Evolutionary conservation across 2,329 filamentous ascomycete genomes (phyloP).

Genomic region (Cladosporium sp.): DNA sequence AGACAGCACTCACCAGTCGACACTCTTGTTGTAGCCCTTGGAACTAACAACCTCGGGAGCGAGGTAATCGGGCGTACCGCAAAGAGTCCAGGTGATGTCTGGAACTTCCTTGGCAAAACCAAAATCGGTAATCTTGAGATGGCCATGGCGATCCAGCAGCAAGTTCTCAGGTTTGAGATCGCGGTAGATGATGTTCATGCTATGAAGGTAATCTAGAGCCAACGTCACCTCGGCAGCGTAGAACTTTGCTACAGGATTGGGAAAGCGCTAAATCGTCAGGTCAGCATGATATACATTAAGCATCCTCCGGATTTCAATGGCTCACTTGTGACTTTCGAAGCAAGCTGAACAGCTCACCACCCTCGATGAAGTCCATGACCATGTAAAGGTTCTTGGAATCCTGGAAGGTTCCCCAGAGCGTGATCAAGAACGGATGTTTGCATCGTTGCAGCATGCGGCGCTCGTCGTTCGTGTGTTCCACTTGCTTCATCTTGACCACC

Average conservation of each 20-base stretch:
- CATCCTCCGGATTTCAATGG: slow-evolving; percentile 15
- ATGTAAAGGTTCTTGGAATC: slow-evolving; percentile 96
- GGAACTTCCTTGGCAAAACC: slow-evolving; percentile 97
- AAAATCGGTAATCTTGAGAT: slow-evolving; percentile 86
- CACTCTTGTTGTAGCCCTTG: slow-evolving; percentile 99
- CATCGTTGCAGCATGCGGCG: slow-evolving; percentile 92
- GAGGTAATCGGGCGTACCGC: slow-evolving; percentile 94
- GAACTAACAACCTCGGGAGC: slow-evolving; percentile 98
- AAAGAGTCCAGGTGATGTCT: slow-evolving; percentile 98
- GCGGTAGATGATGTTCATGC: slow-evolving; percentile 93
- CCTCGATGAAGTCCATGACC: slow-evolving; percentile 99
- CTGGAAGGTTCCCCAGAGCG: slow-evolving; percentile 97
- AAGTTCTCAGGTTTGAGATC: slow-evolving; percentile 94
- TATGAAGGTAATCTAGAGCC: slow-evolving; percentile 91
- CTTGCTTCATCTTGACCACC: slow-evolving; percentile 99
- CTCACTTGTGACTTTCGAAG: slow-evolving; percentile 85
- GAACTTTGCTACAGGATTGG: slow-evolving; percentile 97
- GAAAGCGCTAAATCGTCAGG: slow-evolving; percentile 71
- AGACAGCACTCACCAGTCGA: slow-evolving; percentile 74
- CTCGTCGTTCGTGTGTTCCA: slow-evolving; percentile 99
- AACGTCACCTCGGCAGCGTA: slow-evolving; percentile 97
- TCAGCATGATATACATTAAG: background rate
- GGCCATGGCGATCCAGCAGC: slow-evolving; percentile 69
- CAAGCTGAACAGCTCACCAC: slow-evolving; percentile 93
- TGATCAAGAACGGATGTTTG: slow-evolving; percentile 96